These are phyloP conservation scores for Dendrobium huoshanense DNA, from an alignment of 106 monocot species.

Conservation along the genomic window DNA sequence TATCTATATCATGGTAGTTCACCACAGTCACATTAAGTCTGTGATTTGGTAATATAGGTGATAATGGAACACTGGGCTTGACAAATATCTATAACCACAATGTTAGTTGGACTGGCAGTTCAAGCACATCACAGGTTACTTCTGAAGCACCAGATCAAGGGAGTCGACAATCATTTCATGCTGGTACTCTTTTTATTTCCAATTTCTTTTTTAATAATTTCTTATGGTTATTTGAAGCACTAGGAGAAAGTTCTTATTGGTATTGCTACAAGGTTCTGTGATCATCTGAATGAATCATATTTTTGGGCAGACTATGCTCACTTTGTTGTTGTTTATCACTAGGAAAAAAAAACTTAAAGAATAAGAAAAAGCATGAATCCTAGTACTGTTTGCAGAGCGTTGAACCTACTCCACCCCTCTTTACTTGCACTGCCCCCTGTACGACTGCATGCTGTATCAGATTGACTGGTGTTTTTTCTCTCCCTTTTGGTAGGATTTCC, in stretches of 20 bases:
- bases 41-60: conserved; percentile 11
- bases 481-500: no score
- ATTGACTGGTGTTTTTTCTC: no score
- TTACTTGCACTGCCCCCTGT: no score
- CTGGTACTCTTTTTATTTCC: conserved; percentile 23
- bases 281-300: neutral
- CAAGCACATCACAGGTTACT: conserved; percentile 12
- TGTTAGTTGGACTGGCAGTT: conserved; percentile 23
- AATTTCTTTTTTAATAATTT: neutral
- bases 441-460: no score
- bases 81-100: conserved; percentile 19
- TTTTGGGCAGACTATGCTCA: neutral
- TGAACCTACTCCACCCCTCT: no score
- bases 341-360: no score
- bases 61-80: conserved; percentile 14
- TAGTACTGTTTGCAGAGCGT: no score
- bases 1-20: neutral
- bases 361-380: no score
- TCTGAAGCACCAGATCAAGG: conserved; percentile 18
- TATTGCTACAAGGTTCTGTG: neutral
- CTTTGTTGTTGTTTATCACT: neutral
- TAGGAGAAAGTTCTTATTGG: neutral
- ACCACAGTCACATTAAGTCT: neutral
- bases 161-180: conserved; percentile 11
- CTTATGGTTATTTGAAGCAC: neutral